A percentile compares a stretch with the other conserved stretches of the same genome.
Conservation (phyloP, 345 rosid species). For the sweet orange (Citrus sinensis) region DVS_A1.0 CM039164.1:4680001-4680500, state of each 20-base stretch:
- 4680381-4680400: slow-evolving; percentile 52
- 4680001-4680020: not conserved
- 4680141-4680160: not conserved
- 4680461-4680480: slow-evolving; percentile 41
- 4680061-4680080: not conserved
- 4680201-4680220: not conserved
- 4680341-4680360: slow-evolving; percentile 72
- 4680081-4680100: not conserved
- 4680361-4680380: slow-evolving; percentile 58
- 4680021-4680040: not conserved
- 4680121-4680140: slow-evolving; percentile 46
- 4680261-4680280: slow-evolving; percentile 60
- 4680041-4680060: not conserved
- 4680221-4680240: not conserved
- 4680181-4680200: not conserved
- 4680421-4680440: slow-evolving; percentile 54
- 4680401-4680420: slow-evolving; percentile 34
- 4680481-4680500: slow-evolving; percentile 66
- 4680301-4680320: slow-evolving; percentile 79
- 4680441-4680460: slow-evolving; percentile 44
- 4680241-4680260: slow-evolving; percentile 50
- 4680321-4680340: slow-evolving; percentile 69
- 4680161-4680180: not conserved
- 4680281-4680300: slow-evolving; percentile 83
- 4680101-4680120: slow-evolving; percentile 89